Evolutionary conservation across 345 rosid genomes (phyloP), one percentile per base, ranked within the genome.

Genomic region (Aethionema arabicum): DNA sequence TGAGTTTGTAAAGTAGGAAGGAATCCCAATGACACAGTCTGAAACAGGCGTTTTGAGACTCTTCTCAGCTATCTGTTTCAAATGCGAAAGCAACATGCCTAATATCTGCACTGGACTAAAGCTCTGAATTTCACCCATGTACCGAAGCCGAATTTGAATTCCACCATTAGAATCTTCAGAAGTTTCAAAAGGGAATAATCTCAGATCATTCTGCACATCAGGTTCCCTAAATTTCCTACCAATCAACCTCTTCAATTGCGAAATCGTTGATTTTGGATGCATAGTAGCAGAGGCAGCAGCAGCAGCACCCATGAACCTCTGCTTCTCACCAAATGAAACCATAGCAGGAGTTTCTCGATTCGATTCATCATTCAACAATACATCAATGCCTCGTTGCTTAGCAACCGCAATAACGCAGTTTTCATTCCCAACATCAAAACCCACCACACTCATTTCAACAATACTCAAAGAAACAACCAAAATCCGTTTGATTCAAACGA

Each of bases 311-410:
- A 87, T 66, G 49, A 85, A 83, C 68, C 97, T 76, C 76, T 90
- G 97, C 73, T 85, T 90, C 77, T 87, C 97, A 5, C 88, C 84
- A 31, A 90, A 90, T 0, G 85, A 87, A 32, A 90, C 95, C 73
- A 83, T 78, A 32, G 83, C 79, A 0, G 87, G 92, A 1, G 85
- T 82, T 62, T 82, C 85, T 21, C 86, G 77, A 11, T 79, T 83
- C 2, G 91, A 87, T 74, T 87, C 95, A 69, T 87, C 89, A 39
- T 87, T 87, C 75, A 87, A 64, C 75, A 87, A 52, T 58, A 87
- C 88, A 65, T 87, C 91, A 56, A 85, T 80, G 35, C 91, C 91
- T 2, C 85, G 67, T 72, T 83, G 81, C 73, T 85, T 83, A 5
- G 82, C 91, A 61, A 74, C 81, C 2, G 91, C 83, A 57, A 87